Conservation (phyloP, 106 monocot species). For the Agapanthus africanus region DNA sequence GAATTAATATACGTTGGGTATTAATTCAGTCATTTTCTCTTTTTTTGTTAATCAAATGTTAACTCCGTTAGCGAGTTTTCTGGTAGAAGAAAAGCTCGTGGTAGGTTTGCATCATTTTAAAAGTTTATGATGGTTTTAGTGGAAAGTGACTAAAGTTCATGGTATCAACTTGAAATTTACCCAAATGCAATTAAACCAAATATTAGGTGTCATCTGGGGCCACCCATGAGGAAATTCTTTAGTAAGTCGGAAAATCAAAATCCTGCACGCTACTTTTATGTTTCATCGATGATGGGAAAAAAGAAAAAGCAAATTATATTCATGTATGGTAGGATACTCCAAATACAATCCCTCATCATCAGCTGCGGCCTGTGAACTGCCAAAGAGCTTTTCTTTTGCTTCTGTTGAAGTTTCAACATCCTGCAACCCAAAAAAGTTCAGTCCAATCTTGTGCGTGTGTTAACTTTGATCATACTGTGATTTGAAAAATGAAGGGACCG, state of each 20-base stretch:
- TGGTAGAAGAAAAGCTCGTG: no score
- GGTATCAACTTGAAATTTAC: no score
- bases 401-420: constrained; percentile 52
- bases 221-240: not conserved
- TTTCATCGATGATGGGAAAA: not conserved
- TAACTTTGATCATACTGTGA: not conserved
- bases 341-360: constrained; percentile 57
- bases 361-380: constrained; percentile 35
- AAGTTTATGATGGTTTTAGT: no score
- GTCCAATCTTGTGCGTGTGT: not conserved
- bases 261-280: not conserved
- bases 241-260: not conserved
- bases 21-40: no score
- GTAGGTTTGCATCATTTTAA: no score
- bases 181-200: no score
- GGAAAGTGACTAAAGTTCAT: no score
- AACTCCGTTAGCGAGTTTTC: no score
- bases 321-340: constrained; percentile 59
- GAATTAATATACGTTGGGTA: no score
- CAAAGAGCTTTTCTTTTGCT: constrained; percentile 52
- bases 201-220: not conserved
- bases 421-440: constrained; percentile 21
- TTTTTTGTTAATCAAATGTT: no score
- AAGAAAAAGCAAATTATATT: not conserved
- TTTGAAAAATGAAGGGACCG: not conserved